Conservation (phyloP, 208 protist genomes). For the Leishmania mexicana region DNA sequence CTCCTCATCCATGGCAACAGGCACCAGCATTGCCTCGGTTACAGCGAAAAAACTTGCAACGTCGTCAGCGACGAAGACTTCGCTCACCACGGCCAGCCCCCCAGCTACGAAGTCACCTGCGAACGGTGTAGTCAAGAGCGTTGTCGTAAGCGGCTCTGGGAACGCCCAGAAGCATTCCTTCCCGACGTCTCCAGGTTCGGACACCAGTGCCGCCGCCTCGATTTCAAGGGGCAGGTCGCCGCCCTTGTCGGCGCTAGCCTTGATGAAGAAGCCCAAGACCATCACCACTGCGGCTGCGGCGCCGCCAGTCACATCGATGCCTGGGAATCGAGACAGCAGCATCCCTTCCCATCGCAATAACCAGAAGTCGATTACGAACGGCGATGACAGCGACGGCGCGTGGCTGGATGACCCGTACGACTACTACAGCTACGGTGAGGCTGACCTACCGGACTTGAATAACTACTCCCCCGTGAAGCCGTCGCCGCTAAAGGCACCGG, state of each 20-base stretch:
- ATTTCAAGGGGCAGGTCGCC: background rate
- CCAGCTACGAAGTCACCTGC: background rate
- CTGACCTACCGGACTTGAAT: background rate
- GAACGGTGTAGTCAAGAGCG: background rate
- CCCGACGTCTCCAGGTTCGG: background rate
- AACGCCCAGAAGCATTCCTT: background rate
- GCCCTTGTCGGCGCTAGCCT: background rate
- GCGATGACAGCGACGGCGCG: conserved; percentile 5
- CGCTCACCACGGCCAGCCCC: background rate
- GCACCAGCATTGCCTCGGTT: background rate
- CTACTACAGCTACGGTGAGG: conserved; percentile 15
- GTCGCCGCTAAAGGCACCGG: background rate
- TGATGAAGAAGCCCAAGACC: background rate
- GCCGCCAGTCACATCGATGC: background rate
- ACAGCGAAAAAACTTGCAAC: background rate
- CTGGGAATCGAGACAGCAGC: background rate
- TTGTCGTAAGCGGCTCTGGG: background rate
- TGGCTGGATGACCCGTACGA: conserved; percentile 21
- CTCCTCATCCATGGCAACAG: background rate
- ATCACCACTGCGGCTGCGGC: background rate
- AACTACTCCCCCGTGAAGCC: background rate
- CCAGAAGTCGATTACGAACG: background rate
- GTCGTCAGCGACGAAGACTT: background rate
- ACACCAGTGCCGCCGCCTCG: background rate
- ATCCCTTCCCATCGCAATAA: background rate